phyloP scores from a whole-genome alignment of 805 yeast genomes.

The Saccharomycopsis fodiens region DNA sequence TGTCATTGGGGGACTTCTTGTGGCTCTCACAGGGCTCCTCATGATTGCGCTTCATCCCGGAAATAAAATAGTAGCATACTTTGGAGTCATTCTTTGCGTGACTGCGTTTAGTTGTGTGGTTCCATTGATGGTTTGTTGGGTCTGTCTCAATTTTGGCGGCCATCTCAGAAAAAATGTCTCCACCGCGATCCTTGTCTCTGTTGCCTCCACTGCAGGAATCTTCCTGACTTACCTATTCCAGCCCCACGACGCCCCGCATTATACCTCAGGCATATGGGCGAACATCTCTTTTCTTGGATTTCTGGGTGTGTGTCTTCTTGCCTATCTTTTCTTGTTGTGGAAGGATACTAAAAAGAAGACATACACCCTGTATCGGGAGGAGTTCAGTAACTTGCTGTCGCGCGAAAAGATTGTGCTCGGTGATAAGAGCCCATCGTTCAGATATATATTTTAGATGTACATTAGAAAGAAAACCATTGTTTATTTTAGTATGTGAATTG shows the following conservation, averaged over 20 bases:
- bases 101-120: constrained; percentile 15
- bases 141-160: constrained; percentile 18
- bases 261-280: constrained; percentile 9
- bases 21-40: constrained; percentile 10
- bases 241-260: constrained; percentile 8
- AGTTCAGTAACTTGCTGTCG: constrained; percentile 7
- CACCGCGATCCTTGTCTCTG: constrained; percentile 15
- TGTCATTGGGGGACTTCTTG: constrained; percentile 1
- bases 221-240: constrained; percentile 15
- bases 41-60: constrained; percentile 4
- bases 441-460: constrained; percentile 6
- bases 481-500: too few relatives aligned
- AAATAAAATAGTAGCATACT: constrained; percentile 1
- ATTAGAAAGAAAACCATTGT: not conserved
- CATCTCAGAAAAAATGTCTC: constrained; percentile 16
- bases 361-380: constrained; percentile 8
- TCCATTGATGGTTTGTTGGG: constrained; percentile 20
- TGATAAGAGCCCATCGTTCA: constrained; percentile 18
- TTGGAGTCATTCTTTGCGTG: constrained; percentile 11
- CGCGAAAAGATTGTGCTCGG: constrained; percentile 18
- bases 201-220: constrained; percentile 12
- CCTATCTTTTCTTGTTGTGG: constrained; percentile 9
- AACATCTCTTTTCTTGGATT: constrained; percentile 9
- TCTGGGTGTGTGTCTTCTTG: constrained; percentile 4
- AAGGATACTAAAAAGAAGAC: constrained; percentile 8